Base-by-base conservation (phyloP, 2,329 filamentous ascomycete species). In the Ophiocordyceps robertsii region DNA sequence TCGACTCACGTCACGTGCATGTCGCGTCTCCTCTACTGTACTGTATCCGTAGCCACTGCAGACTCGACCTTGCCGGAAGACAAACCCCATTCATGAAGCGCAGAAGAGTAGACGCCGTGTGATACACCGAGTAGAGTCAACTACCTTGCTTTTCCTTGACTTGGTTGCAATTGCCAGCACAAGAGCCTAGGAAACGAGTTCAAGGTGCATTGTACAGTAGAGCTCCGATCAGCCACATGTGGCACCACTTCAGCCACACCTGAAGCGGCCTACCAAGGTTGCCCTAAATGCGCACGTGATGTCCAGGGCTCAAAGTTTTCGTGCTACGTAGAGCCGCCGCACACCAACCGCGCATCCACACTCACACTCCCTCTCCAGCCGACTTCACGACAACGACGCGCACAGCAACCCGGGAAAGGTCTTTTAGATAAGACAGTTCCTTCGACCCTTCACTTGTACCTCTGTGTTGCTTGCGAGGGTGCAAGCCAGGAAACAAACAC, bases 401-500 rank as follows among this genome's bases (percentile, higher is more conserved):
- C 57, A 61, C 56, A 61, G 50, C 54, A 58, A 54, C 46, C 52
- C 61, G 61, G 59, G 55, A 62, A 65, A 60, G 60, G 64, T 64
- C 65, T 67, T 64, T 65, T 62, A 55, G 58, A 56, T 61, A 65
- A 66, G 64, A 66, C 63, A 60, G 58, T 57, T 56, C 55, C 55
- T 55, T 55, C 54, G 49, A 60, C 57, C 57, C 55, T 64, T 38
- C 40, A 58, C 57, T 59, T 61, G 55, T 59, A 55, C 60, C 58
- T 56, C 60, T 54, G 61, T 58, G 64, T 67, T 62, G 60, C 58
- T 64, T 63, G 64, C 67, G 66, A 66, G 65, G 61, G 60, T 58
- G 61, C 60, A 62, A 61, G 60, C 53, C 57, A 39, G 36, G 67
- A 53, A 58, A 59, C 65, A 69, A 69, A 71, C 81, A 88, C 77